These are phyloP conservation scores for Karstenula rhodostoma DNA, from an alignment of 2,329 filamentous ascomycete species.

Conservation along the genomic window DNA sequence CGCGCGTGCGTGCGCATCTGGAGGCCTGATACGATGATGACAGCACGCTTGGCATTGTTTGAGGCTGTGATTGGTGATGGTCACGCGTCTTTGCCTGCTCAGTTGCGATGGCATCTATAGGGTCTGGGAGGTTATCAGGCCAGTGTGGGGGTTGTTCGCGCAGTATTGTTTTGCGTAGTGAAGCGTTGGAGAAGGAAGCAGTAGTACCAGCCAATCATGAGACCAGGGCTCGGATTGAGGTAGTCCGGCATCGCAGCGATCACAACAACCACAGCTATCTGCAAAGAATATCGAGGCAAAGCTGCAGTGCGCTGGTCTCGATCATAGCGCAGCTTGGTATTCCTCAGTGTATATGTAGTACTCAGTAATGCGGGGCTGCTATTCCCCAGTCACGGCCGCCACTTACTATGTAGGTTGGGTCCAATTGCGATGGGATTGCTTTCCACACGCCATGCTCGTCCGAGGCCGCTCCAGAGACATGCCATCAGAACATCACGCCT, in stretches of 20 bases:
- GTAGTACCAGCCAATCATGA: background rate
- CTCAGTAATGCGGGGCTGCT: background rate
- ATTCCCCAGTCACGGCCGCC: background rate
- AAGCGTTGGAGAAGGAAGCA: background rate
- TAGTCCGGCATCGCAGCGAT: too few relatives aligned
- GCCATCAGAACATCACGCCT: too few relatives aligned
- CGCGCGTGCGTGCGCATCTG: slow-evolving; percentile 6
- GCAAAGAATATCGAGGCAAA: background rate
- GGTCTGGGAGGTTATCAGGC: background rate
- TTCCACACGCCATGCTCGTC: too few relatives aligned
- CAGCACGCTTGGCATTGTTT: slow-evolving; percentile 5
- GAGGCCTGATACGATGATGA: slow-evolving; percentile 3
- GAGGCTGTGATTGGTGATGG: slow-evolving; percentile 3
- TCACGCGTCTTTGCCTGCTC: background rate
- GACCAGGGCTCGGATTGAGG: too few relatives aligned
- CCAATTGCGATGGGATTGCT: too few relatives aligned
- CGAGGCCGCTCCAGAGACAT: too few relatives aligned
- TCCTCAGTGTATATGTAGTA: background rate
- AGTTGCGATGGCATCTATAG: background rate
- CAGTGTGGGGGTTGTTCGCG: background rate
- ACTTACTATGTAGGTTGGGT: too few relatives aligned
- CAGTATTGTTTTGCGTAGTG: background rate
- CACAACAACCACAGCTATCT: background rate
- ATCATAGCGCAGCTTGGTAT: background rate
- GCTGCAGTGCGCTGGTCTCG: background rate